Evolutionary conservation across 2,329 filamentous ascomycete species (phyloP), one percentile per base, ranked within the genome.

Genomic region (Acrocalymma vagum): DNA sequence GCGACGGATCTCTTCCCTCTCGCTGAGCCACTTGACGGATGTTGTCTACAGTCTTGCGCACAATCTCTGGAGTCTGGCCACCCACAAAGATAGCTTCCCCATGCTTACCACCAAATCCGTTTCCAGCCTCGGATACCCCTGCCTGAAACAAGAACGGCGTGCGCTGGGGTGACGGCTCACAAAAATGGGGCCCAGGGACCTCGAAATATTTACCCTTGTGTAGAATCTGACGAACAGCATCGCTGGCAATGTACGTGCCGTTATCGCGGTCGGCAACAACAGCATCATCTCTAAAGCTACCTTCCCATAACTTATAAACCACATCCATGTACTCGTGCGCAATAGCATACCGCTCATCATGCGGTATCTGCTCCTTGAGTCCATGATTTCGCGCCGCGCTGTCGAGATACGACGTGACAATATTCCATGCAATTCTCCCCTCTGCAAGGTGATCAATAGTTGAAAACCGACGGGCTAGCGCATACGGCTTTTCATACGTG

Each of bases 321-420:
- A 88, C 82, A 28, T 80, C 73, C 62, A 88, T 75, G 66, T 87
- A 88, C 62, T 88, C 86, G 48, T 88, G 82, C 2, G 84, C 84
- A 25, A 84, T 77, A 6, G 76, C 79, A 49, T 88, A 88, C 38
- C 86, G 74, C 41, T 87, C 82, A 49, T 87, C 84, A 55, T 88
- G 86, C 68, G 76, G 72, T 4, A 44, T 72, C 49, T 86, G 82
- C 18, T 80, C 72, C 0, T 72, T 67, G 25, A 76, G 74, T 0
- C 82, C 81, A 7, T 86, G 66, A 52, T 86, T 86, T 3, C 81
- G 72, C 0, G 84, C 84, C 1, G 85, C 84, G 3, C 79, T 83
- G 52, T 87, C 82, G 2, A 86, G 74, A 47, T 86, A 87, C 7
- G 82, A 79, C 0, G 85, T 87, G 0, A 87, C 85, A 26, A 88